Evolutionary conservation across 192 early-diverging fungal species (phyloP).

Genomic region (Chytriomyces sp.): DNA sequence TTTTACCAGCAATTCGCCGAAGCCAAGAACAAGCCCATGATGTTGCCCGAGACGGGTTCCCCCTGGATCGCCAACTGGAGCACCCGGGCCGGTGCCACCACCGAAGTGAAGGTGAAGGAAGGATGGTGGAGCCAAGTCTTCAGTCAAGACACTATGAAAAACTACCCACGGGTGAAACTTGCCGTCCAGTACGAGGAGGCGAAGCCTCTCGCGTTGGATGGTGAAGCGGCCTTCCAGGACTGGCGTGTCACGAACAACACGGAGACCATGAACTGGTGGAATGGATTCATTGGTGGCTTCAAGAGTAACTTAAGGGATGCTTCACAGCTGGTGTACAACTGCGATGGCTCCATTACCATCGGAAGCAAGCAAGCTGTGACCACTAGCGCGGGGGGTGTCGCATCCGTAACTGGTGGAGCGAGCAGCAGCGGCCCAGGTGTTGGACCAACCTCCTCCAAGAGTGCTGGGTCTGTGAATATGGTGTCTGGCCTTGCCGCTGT

Average conservation of each 20-base stretch:
- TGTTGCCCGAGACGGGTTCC: conserved; percentile 44
- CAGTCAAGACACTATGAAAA: neutral
- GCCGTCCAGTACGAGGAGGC: conserved; percentile 48
- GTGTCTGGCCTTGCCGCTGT: neutral
- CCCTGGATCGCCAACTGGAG: conserved; percentile 23
- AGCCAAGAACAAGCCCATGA: conserved; percentile 43
- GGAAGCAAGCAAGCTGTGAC: conserved; percentile 2
- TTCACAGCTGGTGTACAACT: conserved; percentile 14
- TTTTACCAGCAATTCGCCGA: conserved; percentile 51
- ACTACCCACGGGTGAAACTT: conserved; percentile 38
- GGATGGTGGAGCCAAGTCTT: conserved; percentile 46
- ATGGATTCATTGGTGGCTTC: conserved; percentile 7
- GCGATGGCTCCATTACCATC: conserved; percentile 11
- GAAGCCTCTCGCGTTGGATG: conserved; percentile 33
- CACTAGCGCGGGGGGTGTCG: neutral
- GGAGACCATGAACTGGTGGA: conserved; percentile 17
- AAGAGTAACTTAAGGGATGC: conserved; percentile 7
- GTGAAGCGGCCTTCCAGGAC: conserved; percentile 21
- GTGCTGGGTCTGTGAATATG: neutral
- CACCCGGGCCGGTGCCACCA: conserved; percentile 1
- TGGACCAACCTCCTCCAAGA: neutral
- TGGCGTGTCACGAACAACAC: conserved; percentile 29
- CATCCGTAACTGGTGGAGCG: neutral
- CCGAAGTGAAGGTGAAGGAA: conserved; percentile 40
- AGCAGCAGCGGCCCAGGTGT: neutral